phyloP scores from a whole-genome alignment of 139 green algal species.

The Gonium pectorale region DNA sequence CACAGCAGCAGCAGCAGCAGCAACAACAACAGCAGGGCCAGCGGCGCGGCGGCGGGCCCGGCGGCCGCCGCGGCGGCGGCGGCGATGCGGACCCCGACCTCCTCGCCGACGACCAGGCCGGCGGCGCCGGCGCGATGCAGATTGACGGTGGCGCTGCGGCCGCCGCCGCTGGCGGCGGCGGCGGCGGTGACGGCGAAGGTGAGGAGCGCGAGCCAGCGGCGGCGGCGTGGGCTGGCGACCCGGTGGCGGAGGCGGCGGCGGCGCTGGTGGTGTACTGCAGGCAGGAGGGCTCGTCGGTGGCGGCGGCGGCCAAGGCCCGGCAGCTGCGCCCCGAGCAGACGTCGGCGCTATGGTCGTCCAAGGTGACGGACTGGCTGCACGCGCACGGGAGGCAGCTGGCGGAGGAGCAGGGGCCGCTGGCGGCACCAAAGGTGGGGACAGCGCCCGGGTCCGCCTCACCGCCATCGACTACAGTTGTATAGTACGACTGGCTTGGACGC shows the following conservation, averaged over 20 bases:
- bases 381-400: background rate
- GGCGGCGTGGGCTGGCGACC: conserved; percentile 25
- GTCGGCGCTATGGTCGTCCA: conserved; percentile 24
- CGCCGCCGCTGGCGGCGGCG: background rate
- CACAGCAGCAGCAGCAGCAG: background rate
- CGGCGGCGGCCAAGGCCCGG: background rate
- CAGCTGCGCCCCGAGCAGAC: conserved; percentile 34
- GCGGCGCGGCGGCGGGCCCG: background rate
- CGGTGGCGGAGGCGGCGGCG: background rate
- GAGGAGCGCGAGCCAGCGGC: background rate
- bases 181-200: background rate
- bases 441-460: too few relatives aligned
- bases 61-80: background rate
- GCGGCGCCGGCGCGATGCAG: background rate
- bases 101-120: conserved; percentile 5
- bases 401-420: conserved; percentile 19
- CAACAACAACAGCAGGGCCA: conserved; percentile 11
- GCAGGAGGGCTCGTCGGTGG: background rate
- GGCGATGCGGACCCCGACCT: conserved; percentile 15
- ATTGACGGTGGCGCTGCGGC: conserved; percentile 3
- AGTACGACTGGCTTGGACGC: too few relatives aligned
- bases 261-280: conserved; percentile 6
- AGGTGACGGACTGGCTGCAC: conserved; percentile 53
- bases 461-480: too few relatives aligned
- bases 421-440: background rate